A percentile compares a stretch with the other conserved stretches of the same genome.
phyloP scores from a whole-genome alignment of 2,329 filamentous ascomycete genomes.

The Orbilia oligospora region DNA sequence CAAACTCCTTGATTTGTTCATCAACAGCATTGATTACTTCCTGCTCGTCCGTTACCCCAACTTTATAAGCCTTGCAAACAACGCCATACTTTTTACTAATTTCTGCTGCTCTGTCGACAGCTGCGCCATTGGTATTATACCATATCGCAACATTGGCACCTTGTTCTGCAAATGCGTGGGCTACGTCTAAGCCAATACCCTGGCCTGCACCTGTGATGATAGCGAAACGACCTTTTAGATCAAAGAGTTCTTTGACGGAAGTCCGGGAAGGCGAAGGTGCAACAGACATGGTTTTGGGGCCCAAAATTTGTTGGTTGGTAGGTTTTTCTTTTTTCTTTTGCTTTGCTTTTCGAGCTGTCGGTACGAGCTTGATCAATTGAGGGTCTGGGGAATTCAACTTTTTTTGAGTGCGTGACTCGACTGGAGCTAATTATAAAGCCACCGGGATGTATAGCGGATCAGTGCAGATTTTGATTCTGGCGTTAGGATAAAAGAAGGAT shows the following conservation, averaged over 20 bases:
- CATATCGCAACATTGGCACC: slow-evolving; percentile 80
- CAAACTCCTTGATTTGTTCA: slow-evolving; percentile 75
- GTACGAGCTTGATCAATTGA: background rate
- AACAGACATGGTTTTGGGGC: slow-evolving; percentile 21
- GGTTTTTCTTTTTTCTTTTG: background rate
- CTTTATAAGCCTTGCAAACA: slow-evolving; percentile 76
- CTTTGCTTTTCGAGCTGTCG: slow-evolving; percentile 17
- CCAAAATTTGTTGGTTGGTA: too few relatives aligned
- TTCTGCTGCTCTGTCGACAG: slow-evolving; percentile 74
- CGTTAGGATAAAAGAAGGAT: slow-evolving; percentile 1
- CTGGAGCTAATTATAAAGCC: slow-evolving; percentile 4
- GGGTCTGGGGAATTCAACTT: slow-evolving; percentile 2
- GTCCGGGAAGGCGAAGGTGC: slow-evolving; percentile 38
- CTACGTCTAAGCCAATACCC: slow-evolving; percentile 78
- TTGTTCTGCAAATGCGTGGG: slow-evolving; percentile 77
- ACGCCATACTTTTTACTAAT: slow-evolving; percentile 78
- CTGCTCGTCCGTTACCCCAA: slow-evolving; percentile 73
- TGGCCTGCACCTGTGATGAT: slow-evolving; percentile 79
- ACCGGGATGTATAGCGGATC: background rate
- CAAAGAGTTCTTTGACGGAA: slow-evolving; percentile 71
- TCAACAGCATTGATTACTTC: slow-evolving; percentile 71
- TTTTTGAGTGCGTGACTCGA: slow-evolving; percentile 1
- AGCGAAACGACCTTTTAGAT: slow-evolving; percentile 78
- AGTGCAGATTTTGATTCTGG: background rate
- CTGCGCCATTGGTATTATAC: slow-evolving; percentile 79